phyloP scores from a whole-genome alignment of 78 protist species.

The slime mould (Dictyostelium discoideum) region dicty_2.7 NC_007090.3:3525001-3525500 shows the following conservation, averaged over 20 bases:
- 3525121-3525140: background rate
- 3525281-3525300: background rate
- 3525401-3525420: too few relatives aligned
- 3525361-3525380: too few relatives aligned
- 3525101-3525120: background rate
- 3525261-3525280: slow-evolving; percentile 11
- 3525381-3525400: too few relatives aligned
- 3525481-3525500: background rate
- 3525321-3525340: too few relatives aligned
- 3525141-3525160: background rate
- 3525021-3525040: slow-evolving; percentile 79
- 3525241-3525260: slow-evolving; percentile 17
- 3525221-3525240: slow-evolving; percentile 43
- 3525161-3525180: background rate
- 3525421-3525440: too few relatives aligned
- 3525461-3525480: background rate
- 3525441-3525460: background rate
- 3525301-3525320: too few relatives aligned
- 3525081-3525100: slow-evolving; percentile 68
- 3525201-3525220: slow-evolving; percentile 7
- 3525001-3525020: slow-evolving; percentile 56
- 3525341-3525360: background rate
- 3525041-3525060: slow-evolving; percentile 79
- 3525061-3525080: slow-evolving; percentile 75
- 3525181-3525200: background rate